Evolutionary conservation across 495 filamentous ascomycete genomes (phyloP).

Genomic region (Penicillium macrosclerotiorum): DNA sequence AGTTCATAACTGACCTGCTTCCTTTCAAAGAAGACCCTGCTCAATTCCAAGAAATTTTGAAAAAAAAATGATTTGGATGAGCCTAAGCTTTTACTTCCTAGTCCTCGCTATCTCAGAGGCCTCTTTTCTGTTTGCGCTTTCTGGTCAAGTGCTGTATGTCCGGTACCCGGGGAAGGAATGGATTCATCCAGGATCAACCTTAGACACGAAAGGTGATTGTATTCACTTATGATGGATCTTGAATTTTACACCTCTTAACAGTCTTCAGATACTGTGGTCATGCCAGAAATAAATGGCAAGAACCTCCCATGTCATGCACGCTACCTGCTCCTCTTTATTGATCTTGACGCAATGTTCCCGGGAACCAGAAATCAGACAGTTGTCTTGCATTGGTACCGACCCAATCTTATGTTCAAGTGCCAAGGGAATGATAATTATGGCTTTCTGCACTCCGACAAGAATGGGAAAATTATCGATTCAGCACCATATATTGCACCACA

Average conservation of each 20-base stretch:
- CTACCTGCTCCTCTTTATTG: constrained; percentile 35
- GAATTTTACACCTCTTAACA: neutral
- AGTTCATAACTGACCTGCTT: no score
- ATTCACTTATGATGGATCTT: neutral
- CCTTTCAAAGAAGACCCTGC: no score
- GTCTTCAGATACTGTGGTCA: constrained; percentile 3
- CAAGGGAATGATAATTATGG: neutral
- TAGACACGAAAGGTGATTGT: constrained; percentile 10
- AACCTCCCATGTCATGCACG: constrained; percentile 8
- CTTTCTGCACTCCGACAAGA: neutral
- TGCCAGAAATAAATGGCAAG: constrained; percentile 21
- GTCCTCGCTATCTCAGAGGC: neutral
- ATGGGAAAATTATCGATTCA: neutral
- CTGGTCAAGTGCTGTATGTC: constrained; percentile 7
- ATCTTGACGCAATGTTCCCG: constrained; percentile 32
- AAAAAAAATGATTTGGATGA: no score
- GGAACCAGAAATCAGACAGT: constrained; percentile 20
- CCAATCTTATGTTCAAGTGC: constrained; percentile 18
- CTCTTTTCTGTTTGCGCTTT: neutral
- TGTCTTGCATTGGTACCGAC: constrained; percentile 42
- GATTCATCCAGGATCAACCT: constrained; percentile 12
- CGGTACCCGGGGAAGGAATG: constrained; percentile 11
- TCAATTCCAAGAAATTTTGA: no score
- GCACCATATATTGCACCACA: constrained; percentile 36
- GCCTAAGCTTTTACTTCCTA: neutral